These are phyloP conservation scores for Syzygium syzygioides DNA, from an alignment of 441 rosid species.

Conservation along the genomic window DNA sequence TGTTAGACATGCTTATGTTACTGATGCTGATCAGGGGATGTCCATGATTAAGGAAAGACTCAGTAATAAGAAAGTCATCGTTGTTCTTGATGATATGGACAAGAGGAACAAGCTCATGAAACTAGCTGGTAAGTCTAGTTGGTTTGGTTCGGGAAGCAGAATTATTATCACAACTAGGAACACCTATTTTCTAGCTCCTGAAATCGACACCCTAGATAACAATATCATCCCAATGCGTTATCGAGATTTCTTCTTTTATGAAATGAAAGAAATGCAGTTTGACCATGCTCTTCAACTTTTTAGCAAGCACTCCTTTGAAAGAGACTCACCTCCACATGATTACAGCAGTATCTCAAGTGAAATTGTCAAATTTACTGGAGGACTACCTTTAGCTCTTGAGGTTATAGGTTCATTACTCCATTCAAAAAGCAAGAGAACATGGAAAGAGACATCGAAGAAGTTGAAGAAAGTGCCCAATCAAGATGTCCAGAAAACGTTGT, in stretches of 20 bases:
- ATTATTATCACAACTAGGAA: neutral
- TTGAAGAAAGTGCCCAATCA: no score
- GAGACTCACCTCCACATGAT: no score
- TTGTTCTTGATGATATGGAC: neutral
- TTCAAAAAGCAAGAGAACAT: no score
- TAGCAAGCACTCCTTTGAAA: no score
- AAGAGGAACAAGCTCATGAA: neutral
- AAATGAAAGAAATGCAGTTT: no score
- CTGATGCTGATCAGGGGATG: rapidly evolving
- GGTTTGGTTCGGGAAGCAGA: neutral
- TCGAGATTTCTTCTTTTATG: neutral
- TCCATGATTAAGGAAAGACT: rapidly evolving
- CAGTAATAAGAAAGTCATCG: neutral
- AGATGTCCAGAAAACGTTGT: no score
- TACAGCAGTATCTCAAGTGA: no score
- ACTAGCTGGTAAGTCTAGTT: neutral
- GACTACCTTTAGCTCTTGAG: no score
- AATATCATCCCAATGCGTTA: neutral
- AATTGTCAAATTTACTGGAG: no score
- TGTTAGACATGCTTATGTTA: rapidly evolving
- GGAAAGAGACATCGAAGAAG: no score
- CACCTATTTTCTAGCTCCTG: neutral
- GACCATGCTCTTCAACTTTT: no score
- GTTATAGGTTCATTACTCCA: no score
- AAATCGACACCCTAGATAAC: neutral